Evolutionary conservation across 2,329 filamentous ascomycete genomes (phyloP).

Genomic region (Alternaria sp.): DNA sequence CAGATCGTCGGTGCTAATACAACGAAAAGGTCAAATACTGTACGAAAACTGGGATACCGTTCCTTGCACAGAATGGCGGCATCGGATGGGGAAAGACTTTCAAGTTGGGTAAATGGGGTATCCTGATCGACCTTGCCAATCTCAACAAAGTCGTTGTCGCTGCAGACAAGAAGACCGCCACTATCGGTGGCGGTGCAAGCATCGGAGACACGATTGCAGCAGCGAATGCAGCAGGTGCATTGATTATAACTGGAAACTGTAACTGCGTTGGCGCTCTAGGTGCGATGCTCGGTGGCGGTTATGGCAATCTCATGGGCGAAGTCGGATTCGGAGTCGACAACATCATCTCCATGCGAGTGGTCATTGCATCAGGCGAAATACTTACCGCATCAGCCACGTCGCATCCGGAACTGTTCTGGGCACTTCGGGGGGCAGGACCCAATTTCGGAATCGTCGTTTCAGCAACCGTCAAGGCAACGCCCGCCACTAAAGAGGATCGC

Average conservation of each 20-base stretch:
- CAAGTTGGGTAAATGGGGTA: slow-evolving; percentile 25
- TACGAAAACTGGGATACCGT: slow-evolving; percentile 21
- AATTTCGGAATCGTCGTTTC: slow-evolving; percentile 45
- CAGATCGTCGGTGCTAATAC: neutral
- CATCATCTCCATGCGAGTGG: slow-evolving; percentile 42
- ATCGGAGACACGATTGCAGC: slow-evolving; percentile 47
- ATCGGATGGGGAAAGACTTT: slow-evolving; percentile 37
- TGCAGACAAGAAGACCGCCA: slow-evolving; percentile 29
- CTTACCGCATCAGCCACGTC: slow-evolving; percentile 35
- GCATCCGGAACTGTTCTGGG: slow-evolving; percentile 45
- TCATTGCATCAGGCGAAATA: slow-evolving; percentile 36
- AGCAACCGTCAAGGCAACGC: slow-evolving; percentile 48
- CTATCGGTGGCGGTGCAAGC: slow-evolving; percentile 42
- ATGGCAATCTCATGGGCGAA: slow-evolving; percentile 61
- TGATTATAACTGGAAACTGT: slow-evolving; percentile 39
- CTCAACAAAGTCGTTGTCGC: slow-evolving; percentile 34
- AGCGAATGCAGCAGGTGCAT: slow-evolving; percentile 44
- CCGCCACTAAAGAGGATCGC: slow-evolving; percentile 27
- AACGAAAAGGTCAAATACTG: slow-evolving; percentile 30
- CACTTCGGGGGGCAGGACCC: slow-evolving; percentile 45
- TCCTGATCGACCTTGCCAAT: slow-evolving; percentile 38
- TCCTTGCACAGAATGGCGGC: slow-evolving; percentile 38
- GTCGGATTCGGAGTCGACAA: slow-evolving; percentile 63
- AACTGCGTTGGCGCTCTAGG: slow-evolving; percentile 41
- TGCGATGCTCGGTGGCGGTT: slow-evolving; percentile 58